Evolutionary conservation across 108 stramenopile genomes (phyloP).

Genomic region (Nitzschia sp.): DNA sequence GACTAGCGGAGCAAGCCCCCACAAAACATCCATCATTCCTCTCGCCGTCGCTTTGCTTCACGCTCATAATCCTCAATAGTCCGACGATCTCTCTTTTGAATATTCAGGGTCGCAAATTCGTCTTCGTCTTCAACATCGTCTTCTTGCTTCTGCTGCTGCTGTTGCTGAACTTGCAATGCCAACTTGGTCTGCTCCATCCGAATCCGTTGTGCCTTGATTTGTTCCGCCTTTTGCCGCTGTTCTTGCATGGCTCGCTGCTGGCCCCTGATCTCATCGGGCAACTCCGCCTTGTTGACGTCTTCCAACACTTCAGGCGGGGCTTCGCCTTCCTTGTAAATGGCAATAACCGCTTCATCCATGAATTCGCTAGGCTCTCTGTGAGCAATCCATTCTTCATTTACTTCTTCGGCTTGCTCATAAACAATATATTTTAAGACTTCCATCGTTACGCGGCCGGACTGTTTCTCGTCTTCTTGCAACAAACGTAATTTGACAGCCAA

Average conservation of each 20-base stretch:
- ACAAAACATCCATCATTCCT: neutral
- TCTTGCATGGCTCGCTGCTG: constrained; percentile 68
- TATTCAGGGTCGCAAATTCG: constrained; percentile 69
- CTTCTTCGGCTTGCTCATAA: constrained; percentile 86
- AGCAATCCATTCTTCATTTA: constrained; percentile 85
- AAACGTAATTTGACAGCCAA: constrained; percentile 35
- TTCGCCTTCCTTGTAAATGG: constrained; percentile 85
- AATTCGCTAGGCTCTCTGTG: constrained; percentile 82
- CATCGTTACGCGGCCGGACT: constrained; percentile 75
- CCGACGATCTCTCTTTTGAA: constrained; percentile 79
- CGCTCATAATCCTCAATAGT: constrained; percentile 85
- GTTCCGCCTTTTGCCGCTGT: constrained; percentile 45
- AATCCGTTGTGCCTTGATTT: constrained; percentile 41
- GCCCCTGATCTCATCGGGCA: constrained; percentile 79
- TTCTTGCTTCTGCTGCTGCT: neutral
- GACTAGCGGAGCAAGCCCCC: too few relatives aligned
- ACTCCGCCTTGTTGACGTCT: constrained; percentile 77
- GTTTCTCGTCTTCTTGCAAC: constrained; percentile 25
- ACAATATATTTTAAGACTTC: constrained; percentile 84
- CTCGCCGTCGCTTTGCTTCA: constrained; percentile 33
- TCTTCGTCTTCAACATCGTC: constrained; percentile 31
- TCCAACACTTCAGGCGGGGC: constrained; percentile 78
- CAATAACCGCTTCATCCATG: constrained; percentile 75
- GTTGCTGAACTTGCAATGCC: constrained; percentile 22
- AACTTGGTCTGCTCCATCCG: constrained; percentile 32